Base-by-base conservation (phyloP, 257 asterid genomes). In the Capsicum pubescens region DNA sequence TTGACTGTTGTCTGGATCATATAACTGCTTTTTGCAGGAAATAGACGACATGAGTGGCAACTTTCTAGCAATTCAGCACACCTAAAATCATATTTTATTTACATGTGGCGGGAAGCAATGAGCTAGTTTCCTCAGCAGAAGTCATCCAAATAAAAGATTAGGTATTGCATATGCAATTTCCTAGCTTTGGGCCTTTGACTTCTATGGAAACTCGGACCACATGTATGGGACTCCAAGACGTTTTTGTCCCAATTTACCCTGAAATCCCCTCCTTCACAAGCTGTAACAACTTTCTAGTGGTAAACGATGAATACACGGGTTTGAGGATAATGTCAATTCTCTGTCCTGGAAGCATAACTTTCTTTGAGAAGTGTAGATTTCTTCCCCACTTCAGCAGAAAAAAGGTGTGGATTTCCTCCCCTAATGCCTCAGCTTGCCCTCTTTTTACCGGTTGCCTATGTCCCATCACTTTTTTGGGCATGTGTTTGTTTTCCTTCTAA, bases 401-500 rank as follows among this genome's bases (percentile, higher is more conserved):
- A 59, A 59, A 2, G 6, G 66, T 2, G 66, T 17, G n/a, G 32
- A 8, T n/a, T 39, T 42, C 78, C 42, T 69, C 78, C 55, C 78
- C 35, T 69, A 42, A 39, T 69, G 48, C 78, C 78, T 69, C 32
- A 42, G 52, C 35, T 69, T 69, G 78, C 78, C 77, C 35, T 42
- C 78, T 0, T 69, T 16, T 42, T 42, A 42, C 55, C 35, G 42
- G 56, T 42, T 69, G 32, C 55, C 15, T 42, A 69, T 69, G 55
- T 42, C 55, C 55, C 2, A 42, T 21, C 56, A 42, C 78, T 42
- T 69, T 69, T 26, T 69, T 17, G 42, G 35, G 35, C 16, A 42
- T 3, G 5, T 69, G 6, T 26, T 9, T 69, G 55, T 69, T n/a
- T 42, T 17, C 55, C 78, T 16, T 69, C 56, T 48, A 69, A 69